Base-by-base conservation (phyloP, 768 basidiomycete genomes). In the Steccherinum ochraceum region DNA sequence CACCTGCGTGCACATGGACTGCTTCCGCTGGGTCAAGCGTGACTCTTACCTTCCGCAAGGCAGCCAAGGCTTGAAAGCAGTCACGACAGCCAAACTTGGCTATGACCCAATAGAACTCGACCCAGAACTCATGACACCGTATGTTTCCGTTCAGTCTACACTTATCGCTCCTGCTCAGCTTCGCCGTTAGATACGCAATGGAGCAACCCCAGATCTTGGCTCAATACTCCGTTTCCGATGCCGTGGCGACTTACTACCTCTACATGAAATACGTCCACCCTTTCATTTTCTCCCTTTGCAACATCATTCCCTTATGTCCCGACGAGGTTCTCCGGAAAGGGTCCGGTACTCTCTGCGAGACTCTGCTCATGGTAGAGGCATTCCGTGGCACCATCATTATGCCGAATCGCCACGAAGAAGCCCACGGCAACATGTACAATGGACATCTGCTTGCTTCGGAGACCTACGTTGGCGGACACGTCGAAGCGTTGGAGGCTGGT, bases 221-320 rank as follows among this genome's bases (percentile, higher is more conserved):
- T 0, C 91, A 94, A 62, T 99, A 99, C 69, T 98, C 96, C 59
- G 96, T 99, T 23, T 99, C 96, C 66, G 96, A 99, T 77, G 96
- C 96, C 0, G 96, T 98, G 10, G 95, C 96, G n/a, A 99, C 96
- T 1, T 98, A 99, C 67, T 98, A 98, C 67, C 79, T 99, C 27
- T 98, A 99, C 71, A 99, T 98, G 96, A 99, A 98, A 93, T 99
- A 99, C 61, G 94, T 99, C 10, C 94, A 98, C 63, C 96, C 96
- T 0, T 99, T 99, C 77, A 91, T 99, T 55, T 99, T 99, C 72
- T 98, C 96, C 7, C 71, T 99, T 30, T 98, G 96, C 69, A 99
- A 96, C 74, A 99, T 98, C 67, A 98, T 99, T 58, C 95, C 96
- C 11, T 78, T 99, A 48, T 86, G 85, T 61, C 93, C 96, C 2